These are phyloP conservation scores for Magnolia officinalis DNA, from an alignment of 164 flowering plant genomes.

Conservation along the genomic window DNA sequence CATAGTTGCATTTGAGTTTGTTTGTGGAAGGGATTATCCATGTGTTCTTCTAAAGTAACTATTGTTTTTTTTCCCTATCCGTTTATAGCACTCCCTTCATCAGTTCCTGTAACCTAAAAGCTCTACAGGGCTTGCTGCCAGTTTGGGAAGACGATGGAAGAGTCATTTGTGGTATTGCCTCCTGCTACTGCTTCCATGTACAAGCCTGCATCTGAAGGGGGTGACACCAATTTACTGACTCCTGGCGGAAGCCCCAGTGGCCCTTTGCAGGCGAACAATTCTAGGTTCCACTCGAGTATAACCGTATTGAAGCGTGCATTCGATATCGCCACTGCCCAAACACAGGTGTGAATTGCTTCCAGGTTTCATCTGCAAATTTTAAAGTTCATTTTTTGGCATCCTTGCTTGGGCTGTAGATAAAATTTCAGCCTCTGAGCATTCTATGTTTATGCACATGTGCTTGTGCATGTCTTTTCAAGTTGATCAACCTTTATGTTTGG, in stretches of 20 bases:
- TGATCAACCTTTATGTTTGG: conserved; percentile 95
- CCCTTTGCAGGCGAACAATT: conserved; percentile 51
- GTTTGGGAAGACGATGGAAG: conserved; percentile 83
- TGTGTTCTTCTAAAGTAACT: too few relatives aligned
- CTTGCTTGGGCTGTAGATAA: too few relatives aligned
- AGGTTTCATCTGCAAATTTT: neutral
- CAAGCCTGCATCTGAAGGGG: conserved; percentile 61
- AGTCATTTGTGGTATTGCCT: conserved; percentile 92
- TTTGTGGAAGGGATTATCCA: too few relatives aligned
- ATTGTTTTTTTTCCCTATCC: too few relatives aligned
- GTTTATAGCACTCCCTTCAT: too few relatives aligned
- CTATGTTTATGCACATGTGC: neutral
- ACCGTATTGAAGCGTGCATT: conserved; percentile 86
- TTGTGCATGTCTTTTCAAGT: conserved; percentile 44
- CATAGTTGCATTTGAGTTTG: too few relatives aligned
- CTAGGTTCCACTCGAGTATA: conserved; percentile 81
- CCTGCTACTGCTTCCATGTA: conserved; percentile 83
- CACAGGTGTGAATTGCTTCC: conserved; percentile 45
- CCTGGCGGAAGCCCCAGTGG: conserved; percentile 44
- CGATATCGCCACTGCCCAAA: conserved; percentile 84
- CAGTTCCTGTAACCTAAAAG: too few relatives aligned
- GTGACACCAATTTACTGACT: conserved; percentile 40
- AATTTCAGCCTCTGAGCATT: too few relatives aligned
- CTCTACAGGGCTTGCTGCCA: too few relatives aligned
- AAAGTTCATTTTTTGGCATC: too few relatives aligned